Percentiles rank a stretch among this genome's conserved stretches.
Evolutionary conservation across 2,329 filamentous ascomycete species (phyloP).

Genomic region (Pseudogymnoascus destructans): DNA sequence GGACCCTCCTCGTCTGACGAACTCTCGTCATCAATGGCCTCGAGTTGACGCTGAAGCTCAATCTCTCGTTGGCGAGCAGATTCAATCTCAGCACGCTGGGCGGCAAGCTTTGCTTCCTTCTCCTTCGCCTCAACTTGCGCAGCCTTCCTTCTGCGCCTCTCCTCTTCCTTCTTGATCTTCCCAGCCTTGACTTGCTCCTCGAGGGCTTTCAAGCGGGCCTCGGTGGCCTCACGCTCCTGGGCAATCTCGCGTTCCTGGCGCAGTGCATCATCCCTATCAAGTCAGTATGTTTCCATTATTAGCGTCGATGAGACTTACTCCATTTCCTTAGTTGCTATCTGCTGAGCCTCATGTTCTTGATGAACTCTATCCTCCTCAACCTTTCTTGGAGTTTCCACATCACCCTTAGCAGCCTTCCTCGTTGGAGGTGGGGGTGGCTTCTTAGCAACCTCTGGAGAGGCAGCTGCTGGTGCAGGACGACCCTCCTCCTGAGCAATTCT

Average conservation of each 20-base stretch:
- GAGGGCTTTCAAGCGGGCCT: slow-evolving; percentile 71
- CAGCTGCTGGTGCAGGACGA: slow-evolving; percentile 20
- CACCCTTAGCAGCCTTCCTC: slow-evolving; percentile 53
- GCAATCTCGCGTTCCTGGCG: slow-evolving; percentile 69
- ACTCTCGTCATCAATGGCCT: slow-evolving; percentile 59
- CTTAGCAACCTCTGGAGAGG: slow-evolving; percentile 31
- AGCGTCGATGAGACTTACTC: slow-evolving; percentile 55
- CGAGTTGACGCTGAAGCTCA: slow-evolving; percentile 77
- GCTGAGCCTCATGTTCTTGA: slow-evolving; percentile 64
- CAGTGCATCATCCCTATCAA: slow-evolving; percentile 53
- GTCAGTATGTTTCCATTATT: slow-evolving; percentile 15
- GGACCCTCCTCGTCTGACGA: slow-evolving; percentile 73
- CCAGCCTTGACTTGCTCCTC: slow-evolving; percentile 89
- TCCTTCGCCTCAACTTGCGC: slow-evolving; percentile 76
- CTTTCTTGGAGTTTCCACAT: slow-evolving; percentile 45
- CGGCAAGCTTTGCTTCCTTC: slow-evolving; percentile 71
- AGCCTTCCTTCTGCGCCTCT: slow-evolving; percentile 84
- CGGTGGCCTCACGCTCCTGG: slow-evolving; percentile 66
- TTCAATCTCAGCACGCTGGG: slow-evolving; percentile 82
- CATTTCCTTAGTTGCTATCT: slow-evolving; percentile 57
- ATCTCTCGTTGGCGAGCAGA: slow-evolving; percentile 80
- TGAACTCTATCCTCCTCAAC: slow-evolving; percentile 53
- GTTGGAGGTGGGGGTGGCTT: slow-evolving; percentile 71
- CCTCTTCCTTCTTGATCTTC: slow-evolving; percentile 92
- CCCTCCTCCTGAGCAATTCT: slow-evolving; percentile 26